Evolutionary conservation across 257 asterid species (phyloP).

Genomic region (Fraxinus americana): DNA sequence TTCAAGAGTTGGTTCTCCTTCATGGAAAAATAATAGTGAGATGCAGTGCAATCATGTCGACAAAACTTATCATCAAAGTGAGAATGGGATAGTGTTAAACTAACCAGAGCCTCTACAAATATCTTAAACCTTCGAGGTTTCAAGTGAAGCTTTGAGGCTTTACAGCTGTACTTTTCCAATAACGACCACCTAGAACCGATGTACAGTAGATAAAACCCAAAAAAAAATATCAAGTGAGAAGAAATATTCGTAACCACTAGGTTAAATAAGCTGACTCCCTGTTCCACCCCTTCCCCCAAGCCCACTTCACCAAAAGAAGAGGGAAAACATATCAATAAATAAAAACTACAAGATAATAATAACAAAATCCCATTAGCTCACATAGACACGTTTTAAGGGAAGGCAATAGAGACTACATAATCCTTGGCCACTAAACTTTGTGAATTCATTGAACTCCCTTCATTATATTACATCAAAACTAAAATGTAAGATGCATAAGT

Average conservation of each 20-base stretch:
- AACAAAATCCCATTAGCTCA: background rate
- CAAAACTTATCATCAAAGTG: conserved; percentile 15
- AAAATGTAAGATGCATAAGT: background rate
- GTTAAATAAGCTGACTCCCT: background rate
- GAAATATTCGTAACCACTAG: background rate
- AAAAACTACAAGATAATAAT: background rate
- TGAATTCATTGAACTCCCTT: background rate
- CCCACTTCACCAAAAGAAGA: background rate
- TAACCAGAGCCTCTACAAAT: conserved; percentile 89
- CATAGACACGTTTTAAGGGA: background rate
- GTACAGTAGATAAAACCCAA: conserved; percentile 18
- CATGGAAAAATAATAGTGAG: conserved; percentile 28
- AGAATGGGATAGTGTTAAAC: conserved; percentile 31
- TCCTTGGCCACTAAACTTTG: conserved; percentile 1
- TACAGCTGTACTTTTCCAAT: conserved; percentile 96
- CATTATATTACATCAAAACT: background rate
- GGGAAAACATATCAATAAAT: background rate
- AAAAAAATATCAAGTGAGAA: background rate
- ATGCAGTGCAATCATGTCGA: conserved; percentile 28
- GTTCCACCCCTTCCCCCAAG: background rate
- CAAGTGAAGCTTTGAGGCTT: conserved; percentile 98
- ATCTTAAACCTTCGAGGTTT: conserved; percentile 97
- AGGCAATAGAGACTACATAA: background rate
- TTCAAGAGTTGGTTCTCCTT: conserved; percentile 95
- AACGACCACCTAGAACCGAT: conserved; percentile 85